Evolutionary conservation across 352 stramenopile genomes (phyloP).

Genomic region (Phytophthora pistaciae): DNA sequence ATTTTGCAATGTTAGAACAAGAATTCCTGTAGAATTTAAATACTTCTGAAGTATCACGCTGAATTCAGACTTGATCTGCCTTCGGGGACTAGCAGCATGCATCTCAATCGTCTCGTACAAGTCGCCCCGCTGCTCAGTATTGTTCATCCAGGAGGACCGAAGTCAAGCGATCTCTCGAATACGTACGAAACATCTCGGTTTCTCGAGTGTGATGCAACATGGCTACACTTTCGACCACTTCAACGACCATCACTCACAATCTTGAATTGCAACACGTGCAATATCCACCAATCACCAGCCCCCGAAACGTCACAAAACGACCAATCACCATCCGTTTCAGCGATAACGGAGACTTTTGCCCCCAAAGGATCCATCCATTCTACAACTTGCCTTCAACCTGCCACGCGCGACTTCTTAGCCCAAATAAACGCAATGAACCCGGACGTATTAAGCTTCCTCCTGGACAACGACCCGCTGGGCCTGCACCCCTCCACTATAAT

Average conservation of each 20-base stretch:
- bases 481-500: not conserved
- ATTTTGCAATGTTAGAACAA: too few species aligned
- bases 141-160: too few species aligned
- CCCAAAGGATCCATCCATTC: conserved; percentile 18
- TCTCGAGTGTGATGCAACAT: not conserved
- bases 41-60: too few species aligned
- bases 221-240: conserved; percentile 12
- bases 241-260: conserved; percentile 26
- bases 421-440: conserved; percentile 32
- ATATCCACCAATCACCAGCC: conserved; percentile 6
- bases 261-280: not conserved
- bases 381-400: conserved; percentile 21
- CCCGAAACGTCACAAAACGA: not conserved
- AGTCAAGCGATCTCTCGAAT: too few species aligned
- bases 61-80: too few species aligned
- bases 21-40: too few species aligned
- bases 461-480: conserved; percentile 22
- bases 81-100: too few species aligned
- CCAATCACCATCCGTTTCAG: conserved; percentile 30
- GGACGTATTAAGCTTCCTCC: conserved; percentile 39
- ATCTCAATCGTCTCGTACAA: too few species aligned
- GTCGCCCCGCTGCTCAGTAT: too few species aligned
- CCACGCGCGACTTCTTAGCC: not conserved
- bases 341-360: not conserved
- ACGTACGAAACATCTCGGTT: too few species aligned